These are phyloP conservation scores for Aspergillus sclerotialis DNA, from an alignment of 2,329 filamentous ascomycete genomes.

Conservation along the genomic window DNA sequence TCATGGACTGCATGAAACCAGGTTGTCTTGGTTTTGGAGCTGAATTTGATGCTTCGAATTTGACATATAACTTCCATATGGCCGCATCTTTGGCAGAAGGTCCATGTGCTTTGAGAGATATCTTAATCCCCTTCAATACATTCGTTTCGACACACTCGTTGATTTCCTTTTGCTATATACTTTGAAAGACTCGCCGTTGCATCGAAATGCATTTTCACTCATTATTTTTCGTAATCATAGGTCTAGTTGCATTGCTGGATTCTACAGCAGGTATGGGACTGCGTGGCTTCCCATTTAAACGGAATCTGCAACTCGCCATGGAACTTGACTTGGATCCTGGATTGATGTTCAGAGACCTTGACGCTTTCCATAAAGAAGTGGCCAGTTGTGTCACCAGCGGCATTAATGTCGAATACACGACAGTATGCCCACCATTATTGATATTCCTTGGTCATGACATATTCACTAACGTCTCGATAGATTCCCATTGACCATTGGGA, in stretches of 20 bases:
- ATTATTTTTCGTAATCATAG: neutral
- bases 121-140: too few relatives aligned
- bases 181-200: too few relatives aligned
- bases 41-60: too few relatives aligned
- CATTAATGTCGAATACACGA: slow-evolving; percentile 10
- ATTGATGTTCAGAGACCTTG: slow-evolving; percentile 6
- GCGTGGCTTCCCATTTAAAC: slow-evolving; percentile 7
- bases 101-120: too few relatives aligned
- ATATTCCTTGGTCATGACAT: slow-evolving; percentile 3
- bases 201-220: neutral
- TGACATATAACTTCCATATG: too few relatives aligned
- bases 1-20: too few relatives aligned
- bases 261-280: slow-evolving; percentile 10
- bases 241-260: slow-evolving; percentile 5
- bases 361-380: slow-evolving; percentile 8
- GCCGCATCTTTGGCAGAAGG: too few relatives aligned
- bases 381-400: slow-evolving; percentile 1
- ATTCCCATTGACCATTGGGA: slow-evolving; percentile 27
- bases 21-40: too few relatives aligned
- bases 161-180: too few relatives aligned
- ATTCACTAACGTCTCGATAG: slow-evolving; percentile 7
- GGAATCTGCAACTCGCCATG: slow-evolving; percentile 13
- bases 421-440: slow-evolving; percentile 5
- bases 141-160: too few relatives aligned
- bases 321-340: slow-evolving; percentile 13